These are phyloP conservation scores for Psilocybe mexicana DNA, from an alignment of 1,284 basidiomycete genomes.

Conservation along the genomic window DNA sequence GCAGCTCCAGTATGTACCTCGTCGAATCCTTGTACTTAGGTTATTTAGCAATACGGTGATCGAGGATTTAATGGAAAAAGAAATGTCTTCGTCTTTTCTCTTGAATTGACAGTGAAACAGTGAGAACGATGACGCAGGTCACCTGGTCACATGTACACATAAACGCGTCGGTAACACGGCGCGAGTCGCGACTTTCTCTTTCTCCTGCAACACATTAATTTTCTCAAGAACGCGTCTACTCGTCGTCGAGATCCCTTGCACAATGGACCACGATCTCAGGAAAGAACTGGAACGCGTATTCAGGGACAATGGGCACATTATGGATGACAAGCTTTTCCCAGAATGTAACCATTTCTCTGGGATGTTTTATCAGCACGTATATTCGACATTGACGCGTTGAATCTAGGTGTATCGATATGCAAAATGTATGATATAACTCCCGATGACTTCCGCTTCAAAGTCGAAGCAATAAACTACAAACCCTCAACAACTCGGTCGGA, in stretches of 20 bases:
- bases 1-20: conserved; percentile 14
- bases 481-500: conserved; percentile 37
- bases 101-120: no score
- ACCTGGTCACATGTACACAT: no score
- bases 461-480: conserved; percentile 60
- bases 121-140: no score
- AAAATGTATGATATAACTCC: conserved; percentile 59
- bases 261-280: conserved; percentile 12
- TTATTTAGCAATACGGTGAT: conserved; percentile 14
- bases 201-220: no score
- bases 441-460: conserved; percentile 66
- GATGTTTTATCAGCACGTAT: conserved; percentile 19
- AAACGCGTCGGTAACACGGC: no score
- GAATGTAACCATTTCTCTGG: conserved; percentile 41
- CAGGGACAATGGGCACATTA: conserved; percentile 28
- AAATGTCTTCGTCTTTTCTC: background rate
- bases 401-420: conserved; percentile 63
- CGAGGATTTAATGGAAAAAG: background rate
- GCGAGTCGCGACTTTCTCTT: no score
- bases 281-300: conserved; percentile 20
- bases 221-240: no score
- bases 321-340: conserved; percentile 41
- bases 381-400: background rate
- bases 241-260: background rate
- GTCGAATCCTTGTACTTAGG: conserved; percentile 13